Evolutionary conservation across 176 grass and related monocot genomes (phyloP), one percentile per base, ranked within the genome.

Genomic region (Thinopyrum elongatum): DNA sequence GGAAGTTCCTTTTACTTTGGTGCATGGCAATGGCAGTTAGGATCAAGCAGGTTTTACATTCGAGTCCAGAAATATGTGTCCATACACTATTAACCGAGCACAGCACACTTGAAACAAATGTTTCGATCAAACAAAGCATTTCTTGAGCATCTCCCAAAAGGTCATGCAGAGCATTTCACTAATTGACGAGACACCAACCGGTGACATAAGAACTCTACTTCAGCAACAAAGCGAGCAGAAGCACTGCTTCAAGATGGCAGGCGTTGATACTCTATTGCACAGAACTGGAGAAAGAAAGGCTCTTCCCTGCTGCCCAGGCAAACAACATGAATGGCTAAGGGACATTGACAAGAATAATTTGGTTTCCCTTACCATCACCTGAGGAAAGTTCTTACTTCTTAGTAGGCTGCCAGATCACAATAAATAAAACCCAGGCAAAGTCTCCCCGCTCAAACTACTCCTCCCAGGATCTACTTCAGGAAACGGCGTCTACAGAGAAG

Each of bases 401-500:
- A 41, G 65, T 60, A 65, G 49, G 7, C 12, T 23, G 1, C 22
- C 61, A 61, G 35, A 82, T 82, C 63, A 71, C 31, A 21, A 63
- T 39, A 75, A 47, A 44, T 29, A 79, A 72, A 49, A 15, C 79
- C 64, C 2, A 58, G 30, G 1, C 0, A 62, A 70, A 33, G 22
- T 49, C 14, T 26, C 9, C 62, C 68, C 4, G 13, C 25, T 30
- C 12, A 74, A 76, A 83, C 16, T 63, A 31, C 16, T 14, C n/a
- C 13, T 33, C 31, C 30, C 81, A 55, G 60, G 81, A 84, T 88
- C 88, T 53, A 60, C 2, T 60, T 36, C 36, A 35, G 44, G 82
- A 68, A 10, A 81, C 14, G 19, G 31, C 34, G 36, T 80, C 42
- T 19, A 46, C 39, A 57, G 30, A 23, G 12, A 36, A 79, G 51